A percentile compares a stretch with the other conserved stretches of the same genome.
Conservation (phyloP, 257 asterid species). For the Oldenlandia corymbosa region DNA sequence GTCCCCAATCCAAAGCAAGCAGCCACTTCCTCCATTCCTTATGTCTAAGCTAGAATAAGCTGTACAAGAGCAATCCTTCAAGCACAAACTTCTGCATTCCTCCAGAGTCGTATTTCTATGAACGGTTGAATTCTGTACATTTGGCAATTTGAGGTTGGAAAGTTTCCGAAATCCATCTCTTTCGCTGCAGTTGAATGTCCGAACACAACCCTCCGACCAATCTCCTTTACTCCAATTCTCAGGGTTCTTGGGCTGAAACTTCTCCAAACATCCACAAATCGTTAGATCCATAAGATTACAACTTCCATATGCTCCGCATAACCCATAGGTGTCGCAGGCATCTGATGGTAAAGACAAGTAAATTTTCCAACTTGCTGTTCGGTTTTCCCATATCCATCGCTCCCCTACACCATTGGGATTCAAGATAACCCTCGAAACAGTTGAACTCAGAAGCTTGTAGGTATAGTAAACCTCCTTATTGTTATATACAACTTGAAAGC, state of each 20-base stretch:
- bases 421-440: constrained; percentile 18
- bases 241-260: constrained; percentile 23
- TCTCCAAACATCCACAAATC: constrained; percentile 30
- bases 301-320: constrained; percentile 37
- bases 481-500: constrained; percentile 15
- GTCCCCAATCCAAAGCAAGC: constrained; percentile 29
- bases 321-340: constrained; percentile 29
- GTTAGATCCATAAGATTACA: constrained; percentile 25
- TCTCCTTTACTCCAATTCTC: constrained; percentile 20
- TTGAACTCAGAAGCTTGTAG: constrained; percentile 9
- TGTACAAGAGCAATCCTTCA: constrained; percentile 23
- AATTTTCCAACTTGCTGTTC: constrained; percentile 23
- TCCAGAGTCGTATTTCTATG: constrained; percentile 4
- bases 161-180: constrained; percentile 22
- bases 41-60: constrained; percentile 25
- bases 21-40: constrained; percentile 27
- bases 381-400: constrained; percentile 29
- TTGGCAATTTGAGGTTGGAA: constrained; percentile 23
- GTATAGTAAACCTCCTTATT: constrained; percentile 19
- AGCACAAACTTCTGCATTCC: constrained; percentile 15
- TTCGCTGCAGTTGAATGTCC: constrained; percentile 6
- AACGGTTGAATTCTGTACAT: constrained; percentile 5
- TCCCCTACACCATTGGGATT: constrained; percentile 21
- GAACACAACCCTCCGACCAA: constrained; percentile 25
- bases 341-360: constrained; percentile 21